phyloP scores from a whole-genome alignment of 768 basidiomycete species.

The Lyophyllum shimeji region DNA sequence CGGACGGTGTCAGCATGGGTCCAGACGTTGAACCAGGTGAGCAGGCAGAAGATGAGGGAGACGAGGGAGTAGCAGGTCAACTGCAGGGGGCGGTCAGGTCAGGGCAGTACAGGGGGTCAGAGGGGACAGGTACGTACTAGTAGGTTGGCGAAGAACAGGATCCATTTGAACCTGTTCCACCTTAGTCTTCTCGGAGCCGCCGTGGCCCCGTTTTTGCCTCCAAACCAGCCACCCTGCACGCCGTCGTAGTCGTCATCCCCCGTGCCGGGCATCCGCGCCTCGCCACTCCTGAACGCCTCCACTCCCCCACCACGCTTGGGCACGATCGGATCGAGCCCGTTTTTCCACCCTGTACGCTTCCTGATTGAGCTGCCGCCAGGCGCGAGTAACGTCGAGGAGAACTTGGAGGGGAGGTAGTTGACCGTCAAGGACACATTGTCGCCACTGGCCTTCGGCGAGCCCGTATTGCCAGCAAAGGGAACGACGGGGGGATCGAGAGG shows the following conservation, averaged over 20 bases:
- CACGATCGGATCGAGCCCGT: slow-evolving; percentile 28
- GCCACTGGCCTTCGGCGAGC: slow-evolving; percentile 5
- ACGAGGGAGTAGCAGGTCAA: slow-evolving; percentile 61
- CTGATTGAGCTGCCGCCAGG: slow-evolving; percentile 29
- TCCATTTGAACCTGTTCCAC: slow-evolving; percentile 89
- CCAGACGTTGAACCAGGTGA: slow-evolving; percentile 81
- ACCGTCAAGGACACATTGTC: slow-evolving; percentile 32
- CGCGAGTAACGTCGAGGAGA: slow-evolving; percentile 42
- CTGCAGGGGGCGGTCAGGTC: slow-evolving; percentile 14
- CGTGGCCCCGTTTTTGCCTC: slow-evolving; percentile 32
- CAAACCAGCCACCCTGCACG: slow-evolving; percentile 20
- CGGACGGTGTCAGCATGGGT: slow-evolving; percentile 65
- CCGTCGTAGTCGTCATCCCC: slow-evolving; percentile 48
- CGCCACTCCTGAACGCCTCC: slow-evolving; percentile 49
- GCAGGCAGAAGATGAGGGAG: slow-evolving; percentile 61
- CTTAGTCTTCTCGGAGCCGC: slow-evolving; percentile 36
- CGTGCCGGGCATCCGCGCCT: slow-evolving; percentile 38
- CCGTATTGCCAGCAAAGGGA: slow-evolving; percentile 32
- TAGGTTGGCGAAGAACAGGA: slow-evolving; percentile 64
- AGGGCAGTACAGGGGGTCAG: neutral
- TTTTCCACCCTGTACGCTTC: slow-evolving; percentile 23
- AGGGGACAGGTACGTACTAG: slow-evolving; percentile 29
- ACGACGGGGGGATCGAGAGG: slow-evolving; percentile 38
- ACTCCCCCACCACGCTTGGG: slow-evolving; percentile 65
- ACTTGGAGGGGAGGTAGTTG: slow-evolving; percentile 69